phyloP scores from a whole-genome alignment of 2,329 filamentous ascomycete genomes.

The Pseudogymnoascus sp. region DNA sequence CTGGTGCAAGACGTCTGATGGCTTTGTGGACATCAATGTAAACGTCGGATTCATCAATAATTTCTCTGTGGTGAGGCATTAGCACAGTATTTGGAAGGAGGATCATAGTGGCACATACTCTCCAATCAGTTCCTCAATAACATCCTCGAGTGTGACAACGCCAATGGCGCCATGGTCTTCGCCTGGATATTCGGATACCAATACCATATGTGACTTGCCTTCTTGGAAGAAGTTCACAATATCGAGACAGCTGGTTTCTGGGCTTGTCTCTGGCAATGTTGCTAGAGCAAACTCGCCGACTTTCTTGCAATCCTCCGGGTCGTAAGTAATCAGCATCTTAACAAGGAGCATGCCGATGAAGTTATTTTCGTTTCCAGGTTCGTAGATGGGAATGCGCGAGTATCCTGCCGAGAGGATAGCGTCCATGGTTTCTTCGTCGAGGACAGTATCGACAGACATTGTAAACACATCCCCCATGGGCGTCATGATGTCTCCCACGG shows the following conservation, averaged over 20 bases:
- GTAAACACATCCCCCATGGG: conserved; percentile 97
- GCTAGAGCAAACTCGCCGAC: conserved; percentile 89
- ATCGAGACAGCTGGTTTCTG: conserved; percentile 93
- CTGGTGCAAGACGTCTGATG: conserved; percentile 79
- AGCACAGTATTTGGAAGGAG: conserved; percentile 13
- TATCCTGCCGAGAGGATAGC: conserved; percentile 88
- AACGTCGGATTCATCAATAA: conserved; percentile 97
- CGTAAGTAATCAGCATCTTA: conserved; percentile 98
- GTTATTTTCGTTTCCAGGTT: conserved; percentile 73
- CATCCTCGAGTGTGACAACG: conserved; percentile 93
- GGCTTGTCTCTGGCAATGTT: conserved; percentile 87
- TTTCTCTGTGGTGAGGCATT: conserved; percentile 60
- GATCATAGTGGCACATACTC: conserved; percentile 56
- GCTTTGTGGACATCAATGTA: conserved; percentile 98
- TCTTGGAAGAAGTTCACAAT: conserved; percentile 99
- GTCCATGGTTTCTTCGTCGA: conserved; percentile 94
- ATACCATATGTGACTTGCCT: conserved; percentile 97
- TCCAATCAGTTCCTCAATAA: conserved; percentile 97
- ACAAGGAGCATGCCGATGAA: conserved; percentile 97
- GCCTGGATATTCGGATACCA: conserved; percentile 86
- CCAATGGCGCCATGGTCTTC: conserved; percentile 84
- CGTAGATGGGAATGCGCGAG: conserved; percentile 90
- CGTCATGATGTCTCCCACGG: conserved; percentile 94
- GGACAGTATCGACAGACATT: conserved; percentile 87
- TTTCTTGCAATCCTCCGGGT: conserved; percentile 82